These are phyloP conservation scores for Naumovozyma baii DNA, from an alignment of 805 yeast genomes.

Conservation along the genomic window DNA sequence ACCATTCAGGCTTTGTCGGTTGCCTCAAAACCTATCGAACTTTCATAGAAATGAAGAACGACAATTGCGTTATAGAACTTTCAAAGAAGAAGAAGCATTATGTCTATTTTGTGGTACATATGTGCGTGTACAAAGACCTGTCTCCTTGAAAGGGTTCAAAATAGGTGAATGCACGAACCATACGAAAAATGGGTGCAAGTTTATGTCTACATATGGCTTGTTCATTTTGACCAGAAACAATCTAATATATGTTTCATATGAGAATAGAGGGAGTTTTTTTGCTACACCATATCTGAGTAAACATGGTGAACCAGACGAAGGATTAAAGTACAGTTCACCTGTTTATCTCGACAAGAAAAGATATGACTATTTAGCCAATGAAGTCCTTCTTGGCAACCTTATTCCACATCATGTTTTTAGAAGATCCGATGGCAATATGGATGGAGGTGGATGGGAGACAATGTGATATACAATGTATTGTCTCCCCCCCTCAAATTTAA, in stretches of 20 bases:
- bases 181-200: conserved; percentile 45
- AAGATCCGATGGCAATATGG: conserved; percentile 66
- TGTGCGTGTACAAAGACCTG: conserved; percentile 54
- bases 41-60: conserved; percentile 18
- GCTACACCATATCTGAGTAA: conserved; percentile 77
- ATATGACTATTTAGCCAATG: conserved; percentile 56
- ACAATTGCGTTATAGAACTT: conserved; percentile 32
- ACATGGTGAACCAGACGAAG: conserved; percentile 80
- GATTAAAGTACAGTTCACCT: conserved; percentile 60
- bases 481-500: too few species aligned
- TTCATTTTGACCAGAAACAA: conserved; percentile 22
- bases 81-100: conserved; percentile 60
- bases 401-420: conserved; percentile 70
- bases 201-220: conserved; percentile 16
- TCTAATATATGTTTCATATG: conserved; percentile 42
- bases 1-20: conserved; percentile 4
- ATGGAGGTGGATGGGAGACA: conserved; percentile 92
- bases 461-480: too few species aligned
- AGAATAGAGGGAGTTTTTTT: conserved; percentile 68
- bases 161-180: conserved; percentile 80
- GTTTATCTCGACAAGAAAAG: conserved; percentile 51
- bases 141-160: conserved; percentile 36
- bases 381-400: conserved; percentile 71
- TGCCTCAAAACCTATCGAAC: conserved; percentile 10
- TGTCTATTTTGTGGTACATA: conserved; percentile 75